Conservation (phyloP, 176 grass and related monocot genomes). For the Pharus latifolius region DNA sequence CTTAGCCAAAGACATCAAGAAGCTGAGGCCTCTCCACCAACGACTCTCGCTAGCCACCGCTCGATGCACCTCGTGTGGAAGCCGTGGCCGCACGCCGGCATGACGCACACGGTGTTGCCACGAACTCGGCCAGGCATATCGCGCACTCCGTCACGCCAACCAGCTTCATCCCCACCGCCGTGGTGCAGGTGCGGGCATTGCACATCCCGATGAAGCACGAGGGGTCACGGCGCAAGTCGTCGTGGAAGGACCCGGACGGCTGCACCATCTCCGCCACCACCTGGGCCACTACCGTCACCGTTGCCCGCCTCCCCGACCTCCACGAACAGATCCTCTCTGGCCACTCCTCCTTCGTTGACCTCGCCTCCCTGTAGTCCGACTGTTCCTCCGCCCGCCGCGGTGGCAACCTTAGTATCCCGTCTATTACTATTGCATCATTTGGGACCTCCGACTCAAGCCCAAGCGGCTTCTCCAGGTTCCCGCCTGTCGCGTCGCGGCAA, state of each 20-base stretch:
- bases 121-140: too few relatives aligned
- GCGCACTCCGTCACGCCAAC: too few relatives aligned
- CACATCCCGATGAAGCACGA: slow-evolving; percentile 85
- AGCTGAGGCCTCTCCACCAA: too few relatives aligned
- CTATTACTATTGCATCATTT: not conserved
- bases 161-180: too few relatives aligned
- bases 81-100: too few relatives aligned
- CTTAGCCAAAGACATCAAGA: too few relatives aligned
- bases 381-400: slow-evolving; percentile 64
- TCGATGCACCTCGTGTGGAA: too few relatives aligned
- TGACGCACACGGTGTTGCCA: too few relatives aligned
- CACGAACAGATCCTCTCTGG: slow-evolving; percentile 43
- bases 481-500: too few relatives aligned
- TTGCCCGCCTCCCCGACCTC: slow-evolving; percentile 31
- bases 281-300: slow-evolving; percentile 28
- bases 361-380: slow-evolving; percentile 60
- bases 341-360: slow-evolving; percentile 33
- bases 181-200: slow-evolving; percentile 44
- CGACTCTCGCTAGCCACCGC: too few relatives aligned
- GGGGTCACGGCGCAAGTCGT: slow-evolving; percentile 69
- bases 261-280: slow-evolving; percentile 41
- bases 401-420: slow-evolving; percentile 40
- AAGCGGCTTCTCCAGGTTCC: too few relatives aligned
- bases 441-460: too few relatives aligned
- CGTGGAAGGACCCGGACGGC: slow-evolving; percentile 71